Evolutionary conservation across 129 eudicot genomes (phyloP), one percentile per base, ranked within the genome.

Genomic region (Flaveria trinervia): DNA sequence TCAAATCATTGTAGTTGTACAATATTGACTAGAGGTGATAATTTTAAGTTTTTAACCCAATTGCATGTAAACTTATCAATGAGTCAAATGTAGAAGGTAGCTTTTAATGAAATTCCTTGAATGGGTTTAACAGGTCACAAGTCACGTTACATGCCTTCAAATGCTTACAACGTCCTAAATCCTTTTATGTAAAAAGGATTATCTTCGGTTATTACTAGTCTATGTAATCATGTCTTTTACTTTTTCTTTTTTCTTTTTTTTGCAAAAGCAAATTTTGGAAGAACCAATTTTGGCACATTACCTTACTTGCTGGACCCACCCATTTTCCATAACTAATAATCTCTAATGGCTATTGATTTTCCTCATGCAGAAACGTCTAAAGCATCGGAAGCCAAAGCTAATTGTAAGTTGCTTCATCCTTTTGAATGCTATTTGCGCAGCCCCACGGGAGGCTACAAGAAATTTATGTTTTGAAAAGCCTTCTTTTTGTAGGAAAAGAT

Each of bases 301-400:
- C 9, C 43, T 15, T 3, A 28, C 68, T 62, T 60, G 26, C 67
- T 28, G 7, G n/a, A 60, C 41, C 64, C 64, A 62, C 44, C 20
- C n/a, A 4, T 28, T 62, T 28, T 64, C 46, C 23, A 1, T 3
- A 28, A 13, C 46, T 6, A 39, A 67, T 56, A 30, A 23, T 61
- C 26, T 26, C 30, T 39, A 66, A 39, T 1, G 44, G 22, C 9
- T 50, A 65, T 12, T 73, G 49, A 67, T 80, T 68, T 74, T 83
- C 41, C 54, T 74, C 62, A 49, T 90, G 92, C 96, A 95, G 99
- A 89, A 85, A 79, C 99, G 99, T 71, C 80, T 95, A 78, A 95
- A 89, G 91, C 90, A 92, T 72, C 85, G 89, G 62, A 95, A 82
- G 80, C 87, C 99, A 83, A 92, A 65, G 85, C 87, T 95, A n/a